Evolutionary conservation across 2,329 filamentous ascomycete genomes (phyloP).

Genomic region (Aspergillus sp.): DNA sequence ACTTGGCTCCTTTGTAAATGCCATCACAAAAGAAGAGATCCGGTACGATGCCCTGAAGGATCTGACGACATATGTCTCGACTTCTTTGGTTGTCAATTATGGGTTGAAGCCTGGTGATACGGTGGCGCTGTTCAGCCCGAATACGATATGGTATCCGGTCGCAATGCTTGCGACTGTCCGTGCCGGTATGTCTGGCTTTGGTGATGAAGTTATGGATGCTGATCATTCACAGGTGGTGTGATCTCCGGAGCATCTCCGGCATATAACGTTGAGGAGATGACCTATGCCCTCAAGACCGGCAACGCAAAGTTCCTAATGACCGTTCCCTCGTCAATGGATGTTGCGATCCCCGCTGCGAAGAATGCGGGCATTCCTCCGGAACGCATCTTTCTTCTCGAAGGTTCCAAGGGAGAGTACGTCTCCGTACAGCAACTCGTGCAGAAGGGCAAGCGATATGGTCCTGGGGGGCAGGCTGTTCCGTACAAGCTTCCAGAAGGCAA

Average conservation of each 20-base stretch:
- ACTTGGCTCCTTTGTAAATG: constrained; percentile 53
- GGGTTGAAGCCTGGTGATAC: constrained; percentile 56
- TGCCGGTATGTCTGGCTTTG: constrained; percentile 34
- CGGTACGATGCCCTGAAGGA: constrained; percentile 59
- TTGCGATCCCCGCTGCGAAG: constrained; percentile 55
- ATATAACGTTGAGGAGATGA: constrained; percentile 68
- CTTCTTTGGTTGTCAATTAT: constrained; percentile 57
- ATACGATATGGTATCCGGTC: constrained; percentile 67
- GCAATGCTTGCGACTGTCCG: constrained; percentile 59
- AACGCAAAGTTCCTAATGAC: constrained; percentile 61
- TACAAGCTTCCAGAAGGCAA: constrained; percentile 54
- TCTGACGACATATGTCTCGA: constrained; percentile 55
- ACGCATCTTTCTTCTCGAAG: constrained; percentile 59
- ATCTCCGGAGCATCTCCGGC: constrained; percentile 64
- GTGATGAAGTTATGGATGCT: neutral
- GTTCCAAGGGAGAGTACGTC: constrained; percentile 50
- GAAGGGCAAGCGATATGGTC: constrained; percentile 37
- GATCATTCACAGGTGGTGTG: constrained; percentile 40
- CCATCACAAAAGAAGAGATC: constrained; percentile 58
- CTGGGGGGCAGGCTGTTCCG: constrained; percentile 45
- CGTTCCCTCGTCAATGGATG: constrained; percentile 53
- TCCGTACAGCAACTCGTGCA: constrained; percentile 37
- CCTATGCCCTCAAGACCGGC: constrained; percentile 60
- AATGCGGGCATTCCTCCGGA: constrained; percentile 54
- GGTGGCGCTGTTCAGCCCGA: constrained; percentile 62